Evolutionary conservation across 1,284 basidiomycete species (phyloP).

Genomic region (Meripilus lineatus): DNA sequence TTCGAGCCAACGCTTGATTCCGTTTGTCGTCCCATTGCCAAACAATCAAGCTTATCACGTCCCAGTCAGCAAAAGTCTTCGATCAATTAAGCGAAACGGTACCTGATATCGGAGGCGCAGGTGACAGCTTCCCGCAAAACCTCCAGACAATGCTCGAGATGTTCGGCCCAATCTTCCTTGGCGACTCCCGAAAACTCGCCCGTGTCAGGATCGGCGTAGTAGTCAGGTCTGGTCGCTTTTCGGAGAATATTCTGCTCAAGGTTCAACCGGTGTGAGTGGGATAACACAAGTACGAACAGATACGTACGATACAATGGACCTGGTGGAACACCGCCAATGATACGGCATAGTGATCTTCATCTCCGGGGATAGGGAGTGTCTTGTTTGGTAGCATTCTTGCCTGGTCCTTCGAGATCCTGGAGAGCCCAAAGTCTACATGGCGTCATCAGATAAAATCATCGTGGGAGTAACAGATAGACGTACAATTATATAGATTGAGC

Average conservation of each 20-base stretch:
- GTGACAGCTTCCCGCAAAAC: constrained; percentile 23
- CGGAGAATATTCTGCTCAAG: constrained; percentile 7
- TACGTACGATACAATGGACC: constrained; percentile 3
- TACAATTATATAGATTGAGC: constrained; percentile 4
- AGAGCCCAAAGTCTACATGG: constrained; percentile 2
- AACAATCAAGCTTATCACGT: constrained; percentile 12
- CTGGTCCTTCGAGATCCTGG: constrained; percentile 3
- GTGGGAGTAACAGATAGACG: not conserved
- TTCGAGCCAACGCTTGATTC: constrained; percentile 5
- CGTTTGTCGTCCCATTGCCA: constrained; percentile 19
- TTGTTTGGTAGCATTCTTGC: constrained; percentile 5
- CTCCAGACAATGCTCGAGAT: constrained; percentile 24
- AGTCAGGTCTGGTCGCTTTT: not conserved
- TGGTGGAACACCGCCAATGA: constrained; percentile 5
- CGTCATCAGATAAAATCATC: too few relatives aligned
- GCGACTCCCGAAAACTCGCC: not conserved
- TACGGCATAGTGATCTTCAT: constrained; percentile 6
- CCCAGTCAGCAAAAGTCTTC: not conserved
- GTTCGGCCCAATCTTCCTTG: constrained; percentile 9
- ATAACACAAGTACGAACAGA: not conserved
- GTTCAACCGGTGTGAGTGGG: not conserved
- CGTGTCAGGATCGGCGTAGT: constrained; percentile 4
- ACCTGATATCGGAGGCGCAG: constrained; percentile 23
- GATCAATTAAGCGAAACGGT: not conserved
- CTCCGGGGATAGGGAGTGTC: constrained; percentile 5